Conservation (phyloP, 108 stramenopile species). For the Seminavis robusta region DNA sequence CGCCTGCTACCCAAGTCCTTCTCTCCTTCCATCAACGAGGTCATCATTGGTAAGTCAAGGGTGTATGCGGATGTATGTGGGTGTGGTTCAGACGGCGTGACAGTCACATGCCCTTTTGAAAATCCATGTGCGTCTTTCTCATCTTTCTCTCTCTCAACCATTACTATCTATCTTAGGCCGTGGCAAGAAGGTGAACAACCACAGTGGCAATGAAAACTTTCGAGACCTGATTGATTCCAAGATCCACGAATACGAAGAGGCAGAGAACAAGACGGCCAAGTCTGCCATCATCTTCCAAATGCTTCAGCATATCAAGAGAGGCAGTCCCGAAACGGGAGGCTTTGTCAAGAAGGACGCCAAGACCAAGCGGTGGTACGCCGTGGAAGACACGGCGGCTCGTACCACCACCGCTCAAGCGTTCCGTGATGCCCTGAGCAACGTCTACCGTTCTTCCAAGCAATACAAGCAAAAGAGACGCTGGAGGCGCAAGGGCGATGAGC, state of each 20-base stretch:
- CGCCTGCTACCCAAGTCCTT: too few species aligned
- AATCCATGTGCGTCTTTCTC: too few species aligned
- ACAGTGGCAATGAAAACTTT: constrained; percentile 18
- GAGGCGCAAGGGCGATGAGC: too few species aligned
- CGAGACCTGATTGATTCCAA: background rate
- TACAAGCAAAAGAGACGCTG: constrained; percentile 17
- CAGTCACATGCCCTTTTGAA: too few species aligned
- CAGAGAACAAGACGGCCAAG: constrained; percentile 20
- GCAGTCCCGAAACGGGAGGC: constrained; percentile 21
- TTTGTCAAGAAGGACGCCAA: constrained; percentile 21
- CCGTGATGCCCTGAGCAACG: constrained; percentile 20
- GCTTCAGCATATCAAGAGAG: constrained; percentile 5
- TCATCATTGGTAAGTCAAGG: too few species aligned
- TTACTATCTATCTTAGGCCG: too few species aligned
- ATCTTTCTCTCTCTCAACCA: too few species aligned
- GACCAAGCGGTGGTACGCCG: constrained; percentile 24
- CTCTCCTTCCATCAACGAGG: too few species aligned
- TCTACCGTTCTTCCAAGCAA: constrained; percentile 14
- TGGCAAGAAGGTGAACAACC: constrained; percentile 9
- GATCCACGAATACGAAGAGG: constrained; percentile 11
- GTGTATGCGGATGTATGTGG: too few species aligned
- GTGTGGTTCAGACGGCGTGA: too few species aligned
- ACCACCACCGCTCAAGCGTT: constrained; percentile 29
- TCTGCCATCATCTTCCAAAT: constrained; percentile 8
- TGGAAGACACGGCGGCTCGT: constrained; percentile 22